These are phyloP conservation scores for Arthonia radiata DNA, from an alignment of 495 filamentous ascomycete species.

Conservation along the genomic window DNA sequence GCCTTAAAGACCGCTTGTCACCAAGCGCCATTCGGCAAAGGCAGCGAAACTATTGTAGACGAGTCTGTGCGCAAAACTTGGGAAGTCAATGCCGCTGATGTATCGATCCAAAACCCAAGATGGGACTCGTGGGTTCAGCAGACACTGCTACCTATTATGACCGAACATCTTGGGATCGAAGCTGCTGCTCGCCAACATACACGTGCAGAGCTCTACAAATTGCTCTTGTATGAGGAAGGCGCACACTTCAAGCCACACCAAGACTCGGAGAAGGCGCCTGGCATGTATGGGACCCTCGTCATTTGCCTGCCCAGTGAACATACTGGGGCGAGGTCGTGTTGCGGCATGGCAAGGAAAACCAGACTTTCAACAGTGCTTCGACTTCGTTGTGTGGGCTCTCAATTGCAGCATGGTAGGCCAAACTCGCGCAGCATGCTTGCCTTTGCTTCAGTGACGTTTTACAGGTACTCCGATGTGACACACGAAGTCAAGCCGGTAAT, in stretches of 20 bases:
- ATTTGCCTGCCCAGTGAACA: conserved; percentile 27
- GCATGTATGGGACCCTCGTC: conserved; percentile 32
- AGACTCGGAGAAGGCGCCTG: conserved; percentile 27
- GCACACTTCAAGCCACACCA: conserved; percentile 27
- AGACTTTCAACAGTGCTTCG: conserved; percentile 11
- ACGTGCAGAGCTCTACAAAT: conserved; percentile 28
- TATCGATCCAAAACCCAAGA: conserved; percentile 15
- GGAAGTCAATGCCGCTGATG: conserved; percentile 22
- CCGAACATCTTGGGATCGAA: conserved; percentile 13
- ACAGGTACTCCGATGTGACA: conserved; percentile 24
- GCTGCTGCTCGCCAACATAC: conserved; percentile 3
- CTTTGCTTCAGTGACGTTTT: not conserved
- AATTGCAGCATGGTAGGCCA: conserved; percentile 24
- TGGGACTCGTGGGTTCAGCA: conserved; percentile 11
- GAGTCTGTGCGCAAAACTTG: conserved; percentile 22
- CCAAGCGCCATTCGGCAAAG: conserved; percentile 21
- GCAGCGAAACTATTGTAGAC: conserved; percentile 21
- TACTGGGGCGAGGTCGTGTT: conserved; percentile 24
- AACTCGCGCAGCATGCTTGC: no score
- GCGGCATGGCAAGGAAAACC: conserved; percentile 14
- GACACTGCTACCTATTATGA: conserved; percentile 7
- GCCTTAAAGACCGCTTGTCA: conserved; percentile 17
- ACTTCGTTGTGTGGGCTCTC: conserved; percentile 14
- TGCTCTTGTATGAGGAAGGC: conserved; percentile 29
- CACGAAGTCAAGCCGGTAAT: conserved; percentile 26